Evolutionary conservation across 2,329 filamentous ascomycete species (phyloP).

Genomic region (Colletotrichum lindemuthianum): DNA sequence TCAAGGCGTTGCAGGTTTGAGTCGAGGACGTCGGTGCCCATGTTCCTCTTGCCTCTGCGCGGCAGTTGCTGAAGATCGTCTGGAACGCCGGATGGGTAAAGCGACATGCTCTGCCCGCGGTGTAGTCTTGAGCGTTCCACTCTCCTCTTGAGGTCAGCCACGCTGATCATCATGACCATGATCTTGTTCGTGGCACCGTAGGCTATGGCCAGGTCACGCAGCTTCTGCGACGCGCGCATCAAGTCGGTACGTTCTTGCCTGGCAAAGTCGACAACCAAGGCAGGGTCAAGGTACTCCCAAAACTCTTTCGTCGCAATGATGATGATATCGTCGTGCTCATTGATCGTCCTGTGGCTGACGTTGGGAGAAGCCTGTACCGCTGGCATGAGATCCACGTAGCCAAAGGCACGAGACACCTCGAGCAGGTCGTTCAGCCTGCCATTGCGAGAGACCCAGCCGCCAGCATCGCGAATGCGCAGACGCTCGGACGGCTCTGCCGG

Average conservation of each 20-base stretch:
- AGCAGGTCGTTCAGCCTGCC: constrained; percentile 93
- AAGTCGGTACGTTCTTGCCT: constrained; percentile 87
- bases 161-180: constrained; percentile 98
- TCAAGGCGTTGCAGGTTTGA: constrained; percentile 88
- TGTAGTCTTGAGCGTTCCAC: constrained; percentile 77
- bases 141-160: constrained; percentile 88
- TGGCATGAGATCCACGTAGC: constrained; percentile 92
- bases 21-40: constrained; percentile 72
- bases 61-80: constrained; percentile 74
- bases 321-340: constrained; percentile 92
- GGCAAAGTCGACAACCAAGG: constrained; percentile 91
- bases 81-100: constrained; percentile 79
- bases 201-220: constrained; percentile 93
- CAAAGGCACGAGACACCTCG: constrained; percentile 93
- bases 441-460: constrained; percentile 94
- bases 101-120: constrained; percentile 84
- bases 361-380: constrained; percentile 92
- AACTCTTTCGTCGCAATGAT: constrained; percentile 90
- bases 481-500: constrained; percentile 87
- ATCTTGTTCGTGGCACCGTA: constrained; percentile 95
- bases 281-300: constrained; percentile 93
- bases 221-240: constrained; percentile 94
- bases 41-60: constrained; percentile 72
- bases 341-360: constrained; percentile 79
- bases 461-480: constrained; percentile 90